phyloP scores from a whole-genome alignment of 2,329 filamentous ascomycete species.

The Hirsutella thompsonii region DNA sequence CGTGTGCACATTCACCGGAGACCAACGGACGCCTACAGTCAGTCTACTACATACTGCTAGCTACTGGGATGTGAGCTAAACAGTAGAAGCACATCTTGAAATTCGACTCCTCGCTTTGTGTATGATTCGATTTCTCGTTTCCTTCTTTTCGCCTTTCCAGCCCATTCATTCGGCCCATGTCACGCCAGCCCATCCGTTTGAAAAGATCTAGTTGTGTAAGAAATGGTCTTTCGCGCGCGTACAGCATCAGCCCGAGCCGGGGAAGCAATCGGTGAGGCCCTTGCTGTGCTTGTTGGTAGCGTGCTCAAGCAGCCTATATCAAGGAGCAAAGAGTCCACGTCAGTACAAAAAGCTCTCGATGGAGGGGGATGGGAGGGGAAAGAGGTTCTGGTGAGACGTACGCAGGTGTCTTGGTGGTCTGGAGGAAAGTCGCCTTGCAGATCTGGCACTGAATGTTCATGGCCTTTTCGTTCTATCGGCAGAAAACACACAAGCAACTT shows the following conservation, averaged over 20 bases:
- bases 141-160: not conserved
- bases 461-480: constrained; percentile 52
- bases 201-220: not conserved
- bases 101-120: not conserved
- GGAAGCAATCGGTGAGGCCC: constrained; percentile 59
- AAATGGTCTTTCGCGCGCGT: not conserved
- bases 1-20: constrained; percentile 4
- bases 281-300: constrained; percentile 68
- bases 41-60: not conserved
- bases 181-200: not conserved
- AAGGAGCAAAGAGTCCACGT: too few relatives aligned
- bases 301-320: constrained; percentile 57
- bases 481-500: not conserved
- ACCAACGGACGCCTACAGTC: constrained; percentile 7
- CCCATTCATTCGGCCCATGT: not conserved
- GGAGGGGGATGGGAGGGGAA: too few relatives aligned
- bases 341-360: too few relatives aligned
- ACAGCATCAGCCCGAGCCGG: constrained; percentile 20
- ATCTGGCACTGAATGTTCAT: constrained; percentile 65
- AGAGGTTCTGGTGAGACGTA: constrained; percentile 24
- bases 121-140: not conserved
- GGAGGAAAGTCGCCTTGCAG: constrained; percentile 69
- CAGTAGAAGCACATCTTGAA: not conserved
- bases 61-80: too few relatives aligned
- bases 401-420: constrained; percentile 62